A percentile compares a stretch with the other conserved stretches of the same genome.
Evolutionary conservation across 2,329 filamentous ascomycete species (phyloP).

Genomic region (Achaetomium macrosporum): DNA sequence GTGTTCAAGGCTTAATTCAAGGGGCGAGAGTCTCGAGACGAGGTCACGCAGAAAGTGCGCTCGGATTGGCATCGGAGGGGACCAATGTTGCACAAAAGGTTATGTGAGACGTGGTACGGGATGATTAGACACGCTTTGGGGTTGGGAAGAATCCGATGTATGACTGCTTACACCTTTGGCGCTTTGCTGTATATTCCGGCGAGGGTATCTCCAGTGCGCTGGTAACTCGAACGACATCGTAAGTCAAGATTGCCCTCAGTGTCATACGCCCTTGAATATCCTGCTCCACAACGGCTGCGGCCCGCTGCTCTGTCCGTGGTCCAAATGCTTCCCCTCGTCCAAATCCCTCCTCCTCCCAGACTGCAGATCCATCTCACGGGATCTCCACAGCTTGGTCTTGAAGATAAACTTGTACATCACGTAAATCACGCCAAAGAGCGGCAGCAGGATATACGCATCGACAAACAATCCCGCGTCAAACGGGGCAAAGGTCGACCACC

Average conservation of each 20-base stretch:
- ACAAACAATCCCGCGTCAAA: conserved; percentile 56
- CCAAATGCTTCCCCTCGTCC: conserved; percentile 37
- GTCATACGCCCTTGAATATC: conserved; percentile 26
- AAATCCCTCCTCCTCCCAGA: conserved; percentile 51
- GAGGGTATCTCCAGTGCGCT: neutral
- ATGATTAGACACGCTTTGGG: too few species aligned
- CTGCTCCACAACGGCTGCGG: conserved; percentile 38
- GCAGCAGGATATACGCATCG: conserved; percentile 57
- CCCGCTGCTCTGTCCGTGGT: conserved; percentile 21
- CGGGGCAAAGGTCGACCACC: conserved; percentile 54
- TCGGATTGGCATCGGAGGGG: too few species aligned
- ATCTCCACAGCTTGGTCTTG: conserved; percentile 45
- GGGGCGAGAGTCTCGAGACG: neutral
- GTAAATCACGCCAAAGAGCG: conserved; percentile 54
- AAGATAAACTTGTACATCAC: conserved; percentile 49
- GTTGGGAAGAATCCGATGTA: too few species aligned
- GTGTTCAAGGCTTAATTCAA: conserved; percentile 12
- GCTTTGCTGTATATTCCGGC: neutral
- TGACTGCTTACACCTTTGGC: too few species aligned
- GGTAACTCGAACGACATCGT: neutral
- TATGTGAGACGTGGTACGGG: too few species aligned
- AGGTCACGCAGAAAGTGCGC: too few species aligned
- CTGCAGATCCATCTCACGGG: conserved; percentile 50
- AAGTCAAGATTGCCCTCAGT: neutral
- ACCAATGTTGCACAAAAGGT: neutral